Evolutionary conservation across 345 rosid species (phyloP).

Genomic region (Salix koriyanagi): DNA sequence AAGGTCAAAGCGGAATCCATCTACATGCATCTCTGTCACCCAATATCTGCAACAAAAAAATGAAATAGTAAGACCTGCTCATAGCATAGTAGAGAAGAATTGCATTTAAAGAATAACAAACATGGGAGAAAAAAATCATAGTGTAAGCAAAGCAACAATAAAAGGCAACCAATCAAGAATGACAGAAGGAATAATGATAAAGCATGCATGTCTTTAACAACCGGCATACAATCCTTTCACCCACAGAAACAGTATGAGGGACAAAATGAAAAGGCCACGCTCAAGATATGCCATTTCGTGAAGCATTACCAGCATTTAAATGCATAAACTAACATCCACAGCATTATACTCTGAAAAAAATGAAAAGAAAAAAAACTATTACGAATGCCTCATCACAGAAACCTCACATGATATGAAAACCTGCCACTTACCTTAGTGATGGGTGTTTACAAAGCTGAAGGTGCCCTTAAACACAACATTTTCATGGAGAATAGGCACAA

Average conservation of each 20-base stretch:
- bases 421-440: not conserved
- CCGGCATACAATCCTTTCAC: not conserved
- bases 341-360: not conserved
- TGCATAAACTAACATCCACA: not conserved
- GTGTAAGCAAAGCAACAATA: not conserved
- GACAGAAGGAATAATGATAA: not conserved
- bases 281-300: not conserved
- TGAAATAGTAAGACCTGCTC: slow-evolving; percentile 3
- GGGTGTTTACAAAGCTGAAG: not conserved
- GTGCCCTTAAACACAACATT: not conserved
- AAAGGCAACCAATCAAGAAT: not conserved
- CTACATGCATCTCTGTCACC: slow-evolving; percentile 97
- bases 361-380: not conserved
- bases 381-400: not conserved
- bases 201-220: not conserved
- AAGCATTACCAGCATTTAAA: not conserved
- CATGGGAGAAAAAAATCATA: not conserved
- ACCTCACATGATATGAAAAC: not conserved
- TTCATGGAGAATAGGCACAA: not conserved
- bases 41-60: slow-evolving; percentile 65
- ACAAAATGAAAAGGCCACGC: not conserved
- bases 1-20: slow-evolving; percentile 98
- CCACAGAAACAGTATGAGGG: not conserved
- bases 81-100: not conserved
- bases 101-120: not conserved